These are phyloP conservation scores for Fusarium sp. DNA, from an alignment of 2,329 filamentous ascomycete species.

Conservation along the genomic window DNA sequence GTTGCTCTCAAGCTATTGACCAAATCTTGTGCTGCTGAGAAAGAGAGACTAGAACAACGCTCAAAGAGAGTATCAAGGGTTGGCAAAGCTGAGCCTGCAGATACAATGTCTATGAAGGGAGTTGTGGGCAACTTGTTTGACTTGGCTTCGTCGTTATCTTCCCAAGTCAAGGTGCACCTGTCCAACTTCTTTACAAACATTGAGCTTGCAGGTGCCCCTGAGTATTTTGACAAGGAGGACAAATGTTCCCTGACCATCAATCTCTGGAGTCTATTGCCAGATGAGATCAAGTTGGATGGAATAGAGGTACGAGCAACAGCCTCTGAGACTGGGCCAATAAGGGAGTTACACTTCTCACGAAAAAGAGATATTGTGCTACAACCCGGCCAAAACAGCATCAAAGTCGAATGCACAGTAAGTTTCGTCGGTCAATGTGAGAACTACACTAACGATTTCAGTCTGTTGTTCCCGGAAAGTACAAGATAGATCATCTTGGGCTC, in stretches of 20 bases:
- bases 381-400: slow-evolving; percentile 62
- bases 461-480: slow-evolving; percentile 78
- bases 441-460: slow-evolving; percentile 59
- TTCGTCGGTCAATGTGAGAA: background rate
- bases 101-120: slow-evolving; percentile 59
- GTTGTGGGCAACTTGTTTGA: slow-evolving; percentile 62
- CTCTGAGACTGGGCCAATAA: slow-evolving; percentile 65
- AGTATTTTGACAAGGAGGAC: slow-evolving; percentile 78
- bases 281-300: slow-evolving; percentile 74
- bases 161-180: slow-evolving; percentile 76
- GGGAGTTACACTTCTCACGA: slow-evolving; percentile 64
- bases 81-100: slow-evolving; percentile 37
- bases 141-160: slow-evolving; percentile 58
- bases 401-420: slow-evolving; percentile 54
- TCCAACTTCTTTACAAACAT: slow-evolving; percentile 80
- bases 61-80: slow-evolving; percentile 43
- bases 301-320: slow-evolving; percentile 74
- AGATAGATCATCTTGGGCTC: slow-evolving; percentile 78
- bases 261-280: slow-evolving; percentile 78
- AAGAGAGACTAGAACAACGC: slow-evolving; percentile 59
- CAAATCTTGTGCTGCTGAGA: slow-evolving; percentile 71
- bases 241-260: slow-evolving; percentile 78
- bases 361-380: slow-evolving; percentile 50
- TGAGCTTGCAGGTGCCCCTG: slow-evolving; percentile 74
- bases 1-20: slow-evolving; percentile 80